Evolutionary conservation across 1,139 yeast species (phyloP).

Genomic region (Nematodospora anomalae): DNA sequence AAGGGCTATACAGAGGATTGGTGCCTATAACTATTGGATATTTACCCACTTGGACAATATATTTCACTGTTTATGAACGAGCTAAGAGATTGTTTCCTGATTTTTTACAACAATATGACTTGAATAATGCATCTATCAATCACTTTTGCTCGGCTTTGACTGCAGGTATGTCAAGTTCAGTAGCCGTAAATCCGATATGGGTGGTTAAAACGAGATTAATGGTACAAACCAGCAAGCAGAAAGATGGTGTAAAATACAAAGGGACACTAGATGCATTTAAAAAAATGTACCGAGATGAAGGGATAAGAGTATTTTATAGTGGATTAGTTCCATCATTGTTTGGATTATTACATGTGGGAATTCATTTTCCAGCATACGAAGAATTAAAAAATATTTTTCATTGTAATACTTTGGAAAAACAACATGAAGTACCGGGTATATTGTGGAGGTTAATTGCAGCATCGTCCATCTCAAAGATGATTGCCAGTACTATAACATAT

Average conservation of each 20-base stretch:
- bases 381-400: slow-evolving; percentile 57
- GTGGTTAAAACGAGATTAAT: slow-evolving; percentile 91
- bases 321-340: slow-evolving; percentile 89
- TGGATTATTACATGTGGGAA: slow-evolving; percentile 91
- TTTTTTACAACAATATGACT: slow-evolving; percentile 27
- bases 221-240: slow-evolving; percentile 59
- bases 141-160: slow-evolving; percentile 83
- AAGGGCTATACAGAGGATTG: slow-evolving; percentile 86
- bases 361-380: slow-evolving; percentile 96
- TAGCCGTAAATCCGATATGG: slow-evolving; percentile 96
- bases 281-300: slow-evolving; percentile 79
- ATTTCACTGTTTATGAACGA: slow-evolving; percentile 84
- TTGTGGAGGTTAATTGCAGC: slow-evolving; percentile 60
- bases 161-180: slow-evolving; percentile 85
- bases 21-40: slow-evolving; percentile 91
- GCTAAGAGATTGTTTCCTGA: slow-evolving; percentile 51
- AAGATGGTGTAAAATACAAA: slow-evolving; percentile 43
- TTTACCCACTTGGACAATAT: slow-evolving; percentile 96
- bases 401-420: slow-evolving; percentile 23
- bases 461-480: slow-evolving; percentile 80
- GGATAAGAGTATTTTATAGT: slow-evolving; percentile 78
- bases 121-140: slow-evolving; percentile 49
- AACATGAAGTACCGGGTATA: slow-evolving; percentile 30
- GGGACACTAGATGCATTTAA: slow-evolving; percentile 84
- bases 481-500: slow-evolving; percentile 86